Evolutionary conservation across 169 alveolate species (phyloP), one percentile per base, ranked within the genome.

Genomic region (Plasmodium relictum): DNA sequence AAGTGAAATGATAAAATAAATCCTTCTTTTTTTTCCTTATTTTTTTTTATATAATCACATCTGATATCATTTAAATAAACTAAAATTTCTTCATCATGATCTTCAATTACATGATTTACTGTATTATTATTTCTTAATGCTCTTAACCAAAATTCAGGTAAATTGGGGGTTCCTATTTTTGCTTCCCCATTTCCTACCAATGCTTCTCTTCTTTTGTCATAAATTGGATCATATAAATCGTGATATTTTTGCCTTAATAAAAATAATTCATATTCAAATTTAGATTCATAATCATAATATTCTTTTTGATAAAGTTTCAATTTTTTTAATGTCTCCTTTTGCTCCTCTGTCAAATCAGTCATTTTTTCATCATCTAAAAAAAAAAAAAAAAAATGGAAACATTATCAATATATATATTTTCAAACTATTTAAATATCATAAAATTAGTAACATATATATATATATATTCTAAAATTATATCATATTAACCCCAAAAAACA

Each of bases 131-230:
- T 94, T 45, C 93, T 92, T 93, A 94, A 92, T 10, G 96, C 96
- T 59, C 95, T 89, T 44, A 94, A 59, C 96, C 96, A 94, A 88
- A 94, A 94, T 59, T 86, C 93, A n/a, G 96, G 96, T 24, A 94
- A 73, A 41, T 93, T 68, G 56, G 91, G 89, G 9, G 91, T 70
- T 26, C 86, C 76, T 9, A 65, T 88, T 8, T 63, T 74, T 50
- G 88, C 63, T 24, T 73, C 88, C 6, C 88, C 88, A 39, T 45
- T 73, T 37, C 88, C 88, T 70, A 87, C 92, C 45, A 87, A 87
- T 4, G 88, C 88, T 87, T 73, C 92, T 56, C 83, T 87, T 69
- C 88, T 74, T 39, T 87, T 89, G 16, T 94, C 95, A 83, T 92
- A 94, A 65, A 94, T 58, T 3, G 96, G 96, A 24, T 89, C 93